Conservation (phyloP, 148 eudicot species). For the Bassia scoparia region DNA sequence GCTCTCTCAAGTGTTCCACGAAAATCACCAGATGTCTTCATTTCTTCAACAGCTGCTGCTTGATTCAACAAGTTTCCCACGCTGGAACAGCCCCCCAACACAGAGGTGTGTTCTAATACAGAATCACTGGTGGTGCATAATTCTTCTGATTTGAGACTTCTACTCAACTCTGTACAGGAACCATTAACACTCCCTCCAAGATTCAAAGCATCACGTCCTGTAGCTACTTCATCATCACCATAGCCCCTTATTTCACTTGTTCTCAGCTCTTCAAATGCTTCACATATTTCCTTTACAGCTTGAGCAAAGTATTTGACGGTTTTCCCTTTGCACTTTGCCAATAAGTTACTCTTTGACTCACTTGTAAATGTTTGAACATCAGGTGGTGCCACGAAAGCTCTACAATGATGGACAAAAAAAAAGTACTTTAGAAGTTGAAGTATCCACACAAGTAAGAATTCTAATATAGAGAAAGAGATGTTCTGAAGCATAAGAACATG, state of each 20-base stretch:
- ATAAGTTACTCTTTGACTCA: slow-evolving; percentile 62
- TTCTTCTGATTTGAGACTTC: slow-evolving; percentile 27
- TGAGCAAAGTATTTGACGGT: slow-evolving; percentile 63
- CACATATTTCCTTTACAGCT: slow-evolving; percentile 89
- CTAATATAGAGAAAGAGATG: background rate
- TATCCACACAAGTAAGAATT: background rate
- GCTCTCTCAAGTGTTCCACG: slow-evolving; percentile 3
- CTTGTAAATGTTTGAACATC: slow-evolving; percentile 77
- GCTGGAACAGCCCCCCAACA: slow-evolving; percentile 35
- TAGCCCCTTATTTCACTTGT: slow-evolving; percentile 31
- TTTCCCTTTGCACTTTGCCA: slow-evolving; percentile 67
- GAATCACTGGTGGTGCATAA: slow-evolving; percentile 28
- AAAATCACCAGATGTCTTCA: background rate
- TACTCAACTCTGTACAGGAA: slow-evolving; percentile 23
- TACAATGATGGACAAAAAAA: slow-evolving; percentile 30
- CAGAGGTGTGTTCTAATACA: slow-evolving; percentile 30
- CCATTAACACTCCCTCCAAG: slow-evolving; percentile 37
- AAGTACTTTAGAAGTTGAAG: slow-evolving; percentile 9
- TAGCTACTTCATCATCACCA: slow-evolving; percentile 30
- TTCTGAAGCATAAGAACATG: background rate
- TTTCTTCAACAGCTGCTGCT: slow-evolving; percentile 15
- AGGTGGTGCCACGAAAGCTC: slow-evolving; percentile 85
- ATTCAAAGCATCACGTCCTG: slow-evolving; percentile 32
- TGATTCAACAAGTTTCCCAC: slow-evolving; percentile 29
- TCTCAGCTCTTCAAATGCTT: slow-evolving; percentile 58